Evolutionary conservation across 805 yeast species (phyloP).

Genomic region (Candida tallmaniae): DNA sequence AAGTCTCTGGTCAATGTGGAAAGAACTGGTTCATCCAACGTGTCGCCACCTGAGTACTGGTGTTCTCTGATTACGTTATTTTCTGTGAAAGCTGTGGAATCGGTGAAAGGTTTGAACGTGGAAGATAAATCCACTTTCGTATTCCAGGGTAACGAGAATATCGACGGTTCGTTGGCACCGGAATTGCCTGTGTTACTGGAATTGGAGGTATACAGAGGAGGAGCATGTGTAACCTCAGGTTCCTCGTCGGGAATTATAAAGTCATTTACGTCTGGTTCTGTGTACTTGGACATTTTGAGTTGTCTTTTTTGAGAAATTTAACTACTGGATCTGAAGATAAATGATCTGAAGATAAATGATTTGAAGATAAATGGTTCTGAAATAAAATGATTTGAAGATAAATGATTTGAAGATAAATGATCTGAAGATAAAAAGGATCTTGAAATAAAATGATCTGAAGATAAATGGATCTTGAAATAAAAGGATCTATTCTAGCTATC

Average conservation of each 20-base stretch:
- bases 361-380: background rate
- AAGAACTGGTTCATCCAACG: constrained; percentile 65
- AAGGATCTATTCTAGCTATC: too few species aligned
- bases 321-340: background rate
- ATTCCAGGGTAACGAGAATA: constrained; percentile 10
- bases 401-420: too few species aligned
- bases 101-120: constrained; percentile 29
- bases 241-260: constrained; percentile 38
- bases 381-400: too few species aligned
- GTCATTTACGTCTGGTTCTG: constrained; percentile 20
- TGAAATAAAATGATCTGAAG: too few species aligned
- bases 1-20: constrained; percentile 45
- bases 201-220: background rate
- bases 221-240: background rate
- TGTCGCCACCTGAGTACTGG: constrained; percentile 64
- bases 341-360: background rate
- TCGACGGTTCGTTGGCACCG: constrained; percentile 2
- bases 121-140: constrained; percentile 27
- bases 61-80: constrained; percentile 37
- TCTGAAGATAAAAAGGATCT: too few species aligned
- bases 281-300: constrained; percentile 4
- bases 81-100: constrained; percentile 15
- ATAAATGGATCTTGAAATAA: too few species aligned
- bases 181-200: too few species aligned
- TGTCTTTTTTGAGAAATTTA: background rate